Conservation (phyloP, 306 rosid genomes). For the Echinosophora koreensis region DNA sequence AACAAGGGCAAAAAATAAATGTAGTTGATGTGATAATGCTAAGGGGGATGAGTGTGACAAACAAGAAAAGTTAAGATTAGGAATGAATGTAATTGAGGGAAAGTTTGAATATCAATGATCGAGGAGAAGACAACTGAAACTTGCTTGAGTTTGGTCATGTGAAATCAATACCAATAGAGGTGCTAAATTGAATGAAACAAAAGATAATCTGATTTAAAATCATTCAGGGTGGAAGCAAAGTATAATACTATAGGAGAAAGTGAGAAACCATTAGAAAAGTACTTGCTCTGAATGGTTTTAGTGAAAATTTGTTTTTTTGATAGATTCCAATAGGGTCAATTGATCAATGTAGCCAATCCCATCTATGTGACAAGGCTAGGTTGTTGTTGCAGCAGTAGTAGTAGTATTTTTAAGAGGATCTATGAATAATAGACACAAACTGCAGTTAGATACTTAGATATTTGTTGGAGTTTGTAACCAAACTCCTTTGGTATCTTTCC, state of each 20-base stretch:
- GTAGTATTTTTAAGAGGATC: neutral
- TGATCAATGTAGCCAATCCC: neutral
- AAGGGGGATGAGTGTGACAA: neutral
- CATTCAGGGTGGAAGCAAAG: neutral
- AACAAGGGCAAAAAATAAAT: neutral
- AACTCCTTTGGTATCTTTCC: constrained; percentile 18
- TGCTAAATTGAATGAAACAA: neutral
- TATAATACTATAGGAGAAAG: constrained; percentile 7
- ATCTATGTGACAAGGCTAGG: neutral
- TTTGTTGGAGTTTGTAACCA: constrained; percentile 21
- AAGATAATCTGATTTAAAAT: neutral
- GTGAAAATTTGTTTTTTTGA: neutral
- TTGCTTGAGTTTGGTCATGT: neutral
- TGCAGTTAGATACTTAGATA: neutral
- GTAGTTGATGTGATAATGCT: neutral
- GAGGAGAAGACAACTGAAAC: neutral
- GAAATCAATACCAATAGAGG: no score
- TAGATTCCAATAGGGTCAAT: neutral
- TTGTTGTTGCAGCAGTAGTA: neutral
- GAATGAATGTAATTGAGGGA: neutral
- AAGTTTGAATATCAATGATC: neutral
- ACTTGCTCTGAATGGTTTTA: neutral
- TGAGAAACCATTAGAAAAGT: neutral
- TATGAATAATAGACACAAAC: constrained; percentile 1
- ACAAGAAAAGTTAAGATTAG: no score